phyloP scores from a whole-genome alignment of 2,329 filamentous ascomycete genomes.

The Calonectria hawksworthii region DNA sequence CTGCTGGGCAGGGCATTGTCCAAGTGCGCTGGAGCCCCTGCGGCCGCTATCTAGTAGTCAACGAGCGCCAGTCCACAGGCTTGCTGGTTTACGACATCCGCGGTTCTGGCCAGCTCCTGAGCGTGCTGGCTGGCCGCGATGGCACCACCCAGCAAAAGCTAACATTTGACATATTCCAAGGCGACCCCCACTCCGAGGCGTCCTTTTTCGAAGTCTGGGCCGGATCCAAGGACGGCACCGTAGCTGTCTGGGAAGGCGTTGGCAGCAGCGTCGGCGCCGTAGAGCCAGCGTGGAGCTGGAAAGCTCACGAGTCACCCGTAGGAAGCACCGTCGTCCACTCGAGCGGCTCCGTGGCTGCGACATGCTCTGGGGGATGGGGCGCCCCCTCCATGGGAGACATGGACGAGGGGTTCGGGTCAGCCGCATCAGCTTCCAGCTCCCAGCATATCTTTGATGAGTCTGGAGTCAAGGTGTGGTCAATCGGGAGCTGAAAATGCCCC shows the following conservation, averaged over 20 bases:
- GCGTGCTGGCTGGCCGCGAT: slow-evolving; percentile 64
- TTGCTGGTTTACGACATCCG: slow-evolving; percentile 75
- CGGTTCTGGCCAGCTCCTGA: slow-evolving; percentile 69
- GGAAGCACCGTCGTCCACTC: slow-evolving; percentile 65
- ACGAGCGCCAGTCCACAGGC: slow-evolving; percentile 69
- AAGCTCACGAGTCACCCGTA: slow-evolving; percentile 61
- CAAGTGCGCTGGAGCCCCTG: slow-evolving; percentile 75
- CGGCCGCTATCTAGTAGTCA: slow-evolving; percentile 73
- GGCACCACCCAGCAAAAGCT: slow-evolving; percentile 69
- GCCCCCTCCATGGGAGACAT: slow-evolving; percentile 37
- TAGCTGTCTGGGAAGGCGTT: slow-evolving; percentile 72
- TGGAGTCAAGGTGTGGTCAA: slow-evolving; percentile 43
- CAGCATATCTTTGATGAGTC: slow-evolving; percentile 42
- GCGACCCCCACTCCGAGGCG: slow-evolving; percentile 43
- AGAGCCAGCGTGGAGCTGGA: slow-evolving; percentile 64
- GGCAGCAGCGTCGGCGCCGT: slow-evolving; percentile 61
- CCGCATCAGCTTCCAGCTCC: slow-evolving; percentile 12
- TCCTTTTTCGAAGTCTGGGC: slow-evolving; percentile 74
- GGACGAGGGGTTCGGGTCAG: slow-evolving; percentile 25
- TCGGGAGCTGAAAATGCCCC: slow-evolving; percentile 34
- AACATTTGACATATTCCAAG: slow-evolving; percentile 67
- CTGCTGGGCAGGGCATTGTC: slow-evolving; percentile 73
- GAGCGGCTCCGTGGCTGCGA: slow-evolving; percentile 69
- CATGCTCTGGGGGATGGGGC: slow-evolving; percentile 69
- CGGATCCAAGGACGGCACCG: slow-evolving; percentile 66